Conservation (phyloP, 225 moss, liverwort and hornwort genomes). For the Asterella californica region DNA sequence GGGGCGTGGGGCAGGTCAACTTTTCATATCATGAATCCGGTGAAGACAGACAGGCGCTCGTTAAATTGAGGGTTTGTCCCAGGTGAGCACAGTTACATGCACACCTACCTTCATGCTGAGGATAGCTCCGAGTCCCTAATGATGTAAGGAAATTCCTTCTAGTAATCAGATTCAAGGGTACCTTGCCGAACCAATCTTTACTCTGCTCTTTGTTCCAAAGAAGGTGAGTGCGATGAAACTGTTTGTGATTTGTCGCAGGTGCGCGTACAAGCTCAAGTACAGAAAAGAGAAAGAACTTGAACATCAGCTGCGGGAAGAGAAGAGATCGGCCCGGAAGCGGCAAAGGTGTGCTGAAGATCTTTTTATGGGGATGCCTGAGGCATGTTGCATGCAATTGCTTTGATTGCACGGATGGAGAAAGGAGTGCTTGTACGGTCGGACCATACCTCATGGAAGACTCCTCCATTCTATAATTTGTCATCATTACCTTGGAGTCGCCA, state of each 20-base stretch:
- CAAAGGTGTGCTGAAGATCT: conserved; percentile 31
- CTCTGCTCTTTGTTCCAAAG: neutral
- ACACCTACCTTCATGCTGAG: neutral
- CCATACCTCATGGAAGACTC: neutral
- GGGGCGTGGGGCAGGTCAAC: conserved; percentile 61
- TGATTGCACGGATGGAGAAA: neutral
- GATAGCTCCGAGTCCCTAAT: neutral
- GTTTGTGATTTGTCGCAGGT: conserved; percentile 25
- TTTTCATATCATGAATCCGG: conserved; percentile 92
- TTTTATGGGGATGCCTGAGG: neutral
- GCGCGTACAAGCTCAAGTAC: conserved; percentile 87
- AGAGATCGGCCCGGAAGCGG: conserved; percentile 48
- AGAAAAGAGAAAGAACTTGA: conserved; percentile 80
- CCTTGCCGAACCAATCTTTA: no score
- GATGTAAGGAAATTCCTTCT: neutral
- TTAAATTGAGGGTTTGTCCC: conserved; percentile 89
- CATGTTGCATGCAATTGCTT: conserved; percentile 9
- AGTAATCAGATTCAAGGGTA: neutral
- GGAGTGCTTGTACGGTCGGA: neutral
- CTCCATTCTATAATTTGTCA: neutral
- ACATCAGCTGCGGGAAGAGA: conserved; percentile 54
- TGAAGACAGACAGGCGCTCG: conserved; percentile 88
- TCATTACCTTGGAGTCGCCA: neutral
- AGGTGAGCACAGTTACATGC: conserved; percentile 27
- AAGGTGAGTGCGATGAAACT: neutral